A percentile compares a stretch with the other conserved stretches of the same genome.
These are phyloP conservation scores for Syzygium oleosum DNA, from an alignment of 345 rosid genomes.

Conservation along the genomic window DNA sequence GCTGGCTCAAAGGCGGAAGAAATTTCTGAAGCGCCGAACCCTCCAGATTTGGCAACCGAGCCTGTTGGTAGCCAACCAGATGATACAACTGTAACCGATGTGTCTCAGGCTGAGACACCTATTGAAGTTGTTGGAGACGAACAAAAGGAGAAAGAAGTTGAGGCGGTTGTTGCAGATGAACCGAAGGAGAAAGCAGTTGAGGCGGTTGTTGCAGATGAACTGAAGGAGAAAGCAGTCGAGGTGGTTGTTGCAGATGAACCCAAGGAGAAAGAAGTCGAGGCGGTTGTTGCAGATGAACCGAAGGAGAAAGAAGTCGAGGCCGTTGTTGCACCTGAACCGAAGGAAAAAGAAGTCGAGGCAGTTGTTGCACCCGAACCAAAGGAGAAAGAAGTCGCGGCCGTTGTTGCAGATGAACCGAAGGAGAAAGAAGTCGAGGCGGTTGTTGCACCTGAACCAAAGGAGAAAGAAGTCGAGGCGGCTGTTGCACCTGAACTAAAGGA, in stretches of 20 bases:
- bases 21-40: background rate
- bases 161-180: background rate
- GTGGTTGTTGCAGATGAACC: background rate
- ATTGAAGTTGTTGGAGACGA: background rate
- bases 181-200: background rate
- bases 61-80: background rate
- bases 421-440: background rate
- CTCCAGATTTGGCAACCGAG: background rate
- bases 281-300: background rate
- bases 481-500: background rate
- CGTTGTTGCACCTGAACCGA: background rate
- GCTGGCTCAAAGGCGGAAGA: background rate
- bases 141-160: background rate
- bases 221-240: background rate
- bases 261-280: background rate
- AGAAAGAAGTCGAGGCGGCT: background rate
- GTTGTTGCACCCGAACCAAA: background rate
- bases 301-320: background rate
- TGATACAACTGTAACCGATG: background rate
- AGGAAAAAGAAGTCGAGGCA: rapidly evolving
- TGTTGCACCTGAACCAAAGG: background rate
- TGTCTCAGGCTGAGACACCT: background rate
- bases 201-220: background rate
- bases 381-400: background rate
- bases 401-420: background rate